Base-by-base conservation (phyloP, 345 rosid genomes). In the Carallia brachiata region DNA sequence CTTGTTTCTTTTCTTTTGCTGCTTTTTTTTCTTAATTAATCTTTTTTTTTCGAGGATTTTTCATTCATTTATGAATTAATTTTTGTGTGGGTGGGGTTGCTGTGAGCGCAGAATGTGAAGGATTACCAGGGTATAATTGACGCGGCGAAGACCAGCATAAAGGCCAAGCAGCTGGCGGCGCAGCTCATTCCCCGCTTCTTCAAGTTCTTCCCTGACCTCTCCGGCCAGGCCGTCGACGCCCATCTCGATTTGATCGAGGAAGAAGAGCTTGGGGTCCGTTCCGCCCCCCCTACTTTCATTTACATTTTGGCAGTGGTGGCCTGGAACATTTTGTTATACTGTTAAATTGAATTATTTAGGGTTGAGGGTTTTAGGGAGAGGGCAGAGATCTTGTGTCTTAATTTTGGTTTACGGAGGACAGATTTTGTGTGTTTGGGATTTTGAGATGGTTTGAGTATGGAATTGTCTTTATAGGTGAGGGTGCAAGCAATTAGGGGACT, bases 141-240 rank as follows among this genome's bases (percentile, higher is more conserved):
- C 66, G 86, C 89, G 12, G 74, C 98, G 0, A 90, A 89, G 64
- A 85, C 90, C 59, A 96, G 90, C 63, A 70, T 84, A 57, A 96
- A 92, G 87, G 86, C 97, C 1, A 96, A 89, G 77, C 99, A 96
- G 70, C 84, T 96, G 82, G 97, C 96, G 1, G 97, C 98, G 18
- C 99, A 92, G 91, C 87, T 96, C 18, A 96, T 96, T 70, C 99
- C 99, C 17, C 87, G 99, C 68, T 96, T 89, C 86, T 92, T 92
- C 84, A 92, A 90, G 85, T 96, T 87, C 85, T 96, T 96, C 80
- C 99, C 99, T 34, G 79, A 80, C 77, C 88, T 92, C 28, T 80
- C 88, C 37, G 77, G 69, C 50, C 85, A 80, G 12, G 99, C 98
- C 2, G 80, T 92, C 1, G 77, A 96, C 69, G 85, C 91, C 1